phyloP scores from a whole-genome alignment of 2,329 filamentous ascomycete genomes.

The Colletotrichum eremochloae region DNA sequence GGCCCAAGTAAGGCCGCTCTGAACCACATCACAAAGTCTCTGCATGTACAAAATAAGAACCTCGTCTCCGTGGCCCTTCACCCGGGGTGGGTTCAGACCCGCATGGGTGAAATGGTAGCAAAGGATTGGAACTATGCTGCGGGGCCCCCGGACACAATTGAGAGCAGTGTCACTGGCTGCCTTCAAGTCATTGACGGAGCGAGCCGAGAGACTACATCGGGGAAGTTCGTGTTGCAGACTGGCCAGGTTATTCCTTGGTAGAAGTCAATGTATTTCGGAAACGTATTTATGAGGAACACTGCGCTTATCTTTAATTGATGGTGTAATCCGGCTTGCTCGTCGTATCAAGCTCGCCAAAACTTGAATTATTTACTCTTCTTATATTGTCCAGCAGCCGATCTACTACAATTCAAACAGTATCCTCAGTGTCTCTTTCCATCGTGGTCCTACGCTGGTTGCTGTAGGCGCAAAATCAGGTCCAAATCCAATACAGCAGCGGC shows the following conservation, averaged over 20 bases:
- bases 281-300: too few species aligned
- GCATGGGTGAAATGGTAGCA: conserved; percentile 49
- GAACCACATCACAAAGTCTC: conserved; percentile 51
- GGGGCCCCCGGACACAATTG: conserved; percentile 48
- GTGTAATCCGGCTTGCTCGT: too few species aligned
- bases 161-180: conserved; percentile 50
- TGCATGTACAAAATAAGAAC: conserved; percentile 47
- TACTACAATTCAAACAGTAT: too few species aligned
- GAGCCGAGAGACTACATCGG: conserved; percentile 49
- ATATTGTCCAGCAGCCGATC: too few species aligned
- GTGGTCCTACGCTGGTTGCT: too few species aligned
- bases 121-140: conserved; percentile 49
- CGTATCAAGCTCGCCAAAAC: too few species aligned
- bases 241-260: conserved; percentile 50
- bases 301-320: too few species aligned
- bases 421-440: too few species aligned
- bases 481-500: too few species aligned
- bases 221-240: conserved; percentile 51
- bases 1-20: conserved; percentile 53
- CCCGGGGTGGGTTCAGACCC: conserved; percentile 55
- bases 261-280: too few species aligned
- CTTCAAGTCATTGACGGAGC: conserved; percentile 54
- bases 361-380: too few species aligned
- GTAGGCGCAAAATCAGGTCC: too few species aligned
- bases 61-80: conserved; percentile 52